Percentiles rank a stretch among this genome's conserved stretches.
Conservation (phyloP, 1,284 basidiomycete genomes). For the Ceratobasidium sp. region DNA sequence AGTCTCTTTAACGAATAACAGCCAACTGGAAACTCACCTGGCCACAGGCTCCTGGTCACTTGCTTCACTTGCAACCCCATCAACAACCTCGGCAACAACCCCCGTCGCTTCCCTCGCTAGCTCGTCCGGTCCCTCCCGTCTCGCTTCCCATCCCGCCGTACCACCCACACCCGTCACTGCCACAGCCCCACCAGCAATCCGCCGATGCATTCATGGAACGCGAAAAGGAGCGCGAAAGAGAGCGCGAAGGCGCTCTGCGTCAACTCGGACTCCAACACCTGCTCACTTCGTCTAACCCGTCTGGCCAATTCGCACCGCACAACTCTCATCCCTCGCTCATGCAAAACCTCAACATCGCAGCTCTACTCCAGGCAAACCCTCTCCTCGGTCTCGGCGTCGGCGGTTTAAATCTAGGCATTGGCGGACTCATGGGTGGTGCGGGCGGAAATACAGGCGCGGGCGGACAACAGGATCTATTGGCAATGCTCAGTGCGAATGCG, state of each 20-base stretch:
- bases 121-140: constrained; percentile 11
- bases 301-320: constrained; percentile 19
- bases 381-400: constrained; percentile 12
- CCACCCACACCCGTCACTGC: background rate
- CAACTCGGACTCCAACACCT: constrained; percentile 35
- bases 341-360: constrained; percentile 18
- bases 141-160: constrained; percentile 22
- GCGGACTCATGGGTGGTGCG: background rate
- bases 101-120: constrained; percentile 13
- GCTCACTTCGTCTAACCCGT: background rate
- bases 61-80: constrained; percentile 18
- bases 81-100: background rate
- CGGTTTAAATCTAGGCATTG: constrained; percentile 18
- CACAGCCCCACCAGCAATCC: background rate
- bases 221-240: constrained; percentile 29
- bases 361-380: constrained; percentile 17
- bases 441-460: background rate
- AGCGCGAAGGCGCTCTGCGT: constrained; percentile 32
- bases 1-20: background rate
- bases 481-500: constrained; percentile 31
- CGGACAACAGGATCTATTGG: constrained; percentile 17
- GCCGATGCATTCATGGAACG: constrained; percentile 34
- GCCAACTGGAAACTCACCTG: background rate
- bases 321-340: constrained; percentile 22
- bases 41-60: constrained; percentile 12